Evolutionary conservation across 352 stramenopile genomes (phyloP).

Genomic region (Phytophthora ramorum): DNA sequence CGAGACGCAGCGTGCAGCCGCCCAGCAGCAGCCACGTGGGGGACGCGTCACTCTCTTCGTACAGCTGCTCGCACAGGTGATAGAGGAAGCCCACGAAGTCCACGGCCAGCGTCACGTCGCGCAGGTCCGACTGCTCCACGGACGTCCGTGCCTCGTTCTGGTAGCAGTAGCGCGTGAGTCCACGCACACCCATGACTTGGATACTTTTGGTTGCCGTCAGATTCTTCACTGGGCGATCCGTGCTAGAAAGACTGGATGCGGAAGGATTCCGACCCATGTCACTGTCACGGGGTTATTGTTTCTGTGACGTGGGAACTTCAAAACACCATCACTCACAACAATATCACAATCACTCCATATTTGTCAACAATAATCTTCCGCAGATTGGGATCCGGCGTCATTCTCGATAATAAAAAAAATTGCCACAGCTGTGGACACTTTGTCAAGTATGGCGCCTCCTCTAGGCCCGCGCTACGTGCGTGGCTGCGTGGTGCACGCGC

Average conservation of each 20-base stretch:
- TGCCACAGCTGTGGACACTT: too few species aligned
- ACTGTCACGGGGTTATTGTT: too few species aligned
- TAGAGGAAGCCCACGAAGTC: constrained; percentile 87
- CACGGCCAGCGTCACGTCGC: constrained; percentile 78
- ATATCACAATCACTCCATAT: not conserved
- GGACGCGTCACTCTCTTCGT: constrained; percentile 35
- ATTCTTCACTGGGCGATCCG: too few species aligned
- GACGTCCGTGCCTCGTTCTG: constrained; percentile 59
- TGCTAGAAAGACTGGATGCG: too few species aligned
- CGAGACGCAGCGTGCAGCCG: constrained; percentile 54
- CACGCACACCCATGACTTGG: constrained; percentile 64
- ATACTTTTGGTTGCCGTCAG: too few species aligned
- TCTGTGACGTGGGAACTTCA: not conserved
- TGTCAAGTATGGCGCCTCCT: not conserved
- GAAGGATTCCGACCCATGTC: too few species aligned
- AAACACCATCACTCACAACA: not conserved
- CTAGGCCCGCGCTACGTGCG: constrained; percentile 42
- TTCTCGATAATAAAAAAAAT: too few species aligned
- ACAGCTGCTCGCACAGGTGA: constrained; percentile 69
- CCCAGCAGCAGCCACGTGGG: constrained; percentile 72
- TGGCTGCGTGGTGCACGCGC: constrained; percentile 54
- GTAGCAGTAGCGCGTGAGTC: constrained; percentile 64
- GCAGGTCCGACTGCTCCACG: constrained; percentile 38
- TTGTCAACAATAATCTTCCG: not conserved
- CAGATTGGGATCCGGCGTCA: not conserved